Conservation (phyloP, 768 basidiomycete species). For the Sporobolomyces phaffii region DNA sequence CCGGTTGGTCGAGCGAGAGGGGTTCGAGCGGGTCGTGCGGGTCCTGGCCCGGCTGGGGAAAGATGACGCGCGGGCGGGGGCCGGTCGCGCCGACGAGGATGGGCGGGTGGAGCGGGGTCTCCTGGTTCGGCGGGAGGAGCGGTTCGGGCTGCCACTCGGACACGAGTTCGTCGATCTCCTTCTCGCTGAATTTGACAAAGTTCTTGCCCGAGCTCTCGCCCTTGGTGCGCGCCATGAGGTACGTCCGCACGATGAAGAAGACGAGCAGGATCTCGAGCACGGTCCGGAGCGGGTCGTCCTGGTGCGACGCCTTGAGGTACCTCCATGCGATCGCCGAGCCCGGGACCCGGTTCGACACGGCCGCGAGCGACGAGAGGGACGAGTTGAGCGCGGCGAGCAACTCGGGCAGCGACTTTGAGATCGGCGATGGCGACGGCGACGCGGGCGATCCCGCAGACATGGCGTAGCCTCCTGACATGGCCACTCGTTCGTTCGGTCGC, state of each 20-base stretch:
- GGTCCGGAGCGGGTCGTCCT: conserved; percentile 89
- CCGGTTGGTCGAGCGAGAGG: conserved; percentile 46
- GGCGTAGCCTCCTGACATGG: too few species aligned
- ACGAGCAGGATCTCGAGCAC: conserved; percentile 81
- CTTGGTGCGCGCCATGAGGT: conserved; percentile 82
- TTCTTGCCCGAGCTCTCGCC: conserved; percentile 77
- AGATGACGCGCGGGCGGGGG: conserved; percentile 68
- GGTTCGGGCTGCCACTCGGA: conserved; percentile 90
- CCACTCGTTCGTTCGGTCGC: too few species aligned
- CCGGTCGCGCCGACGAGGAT: conserved; percentile 73
- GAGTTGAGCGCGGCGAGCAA: conserved; percentile 51
- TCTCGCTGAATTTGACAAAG: conserved; percentile 83
- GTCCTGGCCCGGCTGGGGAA: conserved; percentile 36
- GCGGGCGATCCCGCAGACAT: too few species aligned
- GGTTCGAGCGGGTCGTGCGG: conserved; percentile 36
- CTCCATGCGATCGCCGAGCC: conserved; percentile 47
- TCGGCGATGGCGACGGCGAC: neutral
- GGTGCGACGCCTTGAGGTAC: conserved; percentile 75
- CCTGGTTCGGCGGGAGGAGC: conserved; percentile 57
- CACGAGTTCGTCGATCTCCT: conserved; percentile 95
- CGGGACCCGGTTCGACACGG: conserved; percentile 42
- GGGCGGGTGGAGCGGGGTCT: conserved; percentile 71
- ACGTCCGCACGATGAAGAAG: conserved; percentile 78
- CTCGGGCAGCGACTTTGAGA: neutral
- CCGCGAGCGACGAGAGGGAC: conserved; percentile 14